Evolutionary conservation across 2,329 filamentous ascomycete species (phyloP), one percentile per base, ranked within the genome.

Genomic region (Calonectria crousiana): DNA sequence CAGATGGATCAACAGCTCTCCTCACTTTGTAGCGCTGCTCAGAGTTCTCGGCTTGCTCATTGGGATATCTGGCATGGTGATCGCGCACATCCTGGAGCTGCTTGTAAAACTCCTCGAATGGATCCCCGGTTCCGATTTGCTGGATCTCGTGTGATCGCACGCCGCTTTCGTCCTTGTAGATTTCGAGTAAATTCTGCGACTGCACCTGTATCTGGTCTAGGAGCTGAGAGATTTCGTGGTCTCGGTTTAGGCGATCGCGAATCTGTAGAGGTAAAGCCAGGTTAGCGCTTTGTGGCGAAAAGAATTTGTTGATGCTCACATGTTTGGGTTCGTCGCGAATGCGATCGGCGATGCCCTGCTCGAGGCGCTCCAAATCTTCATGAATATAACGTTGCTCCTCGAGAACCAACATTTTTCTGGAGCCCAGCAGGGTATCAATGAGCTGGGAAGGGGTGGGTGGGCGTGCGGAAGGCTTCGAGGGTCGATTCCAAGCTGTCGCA

Each of bases 361-460:
- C 97, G 74, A 99, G 91, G 77, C 97, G 93, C 89, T 99, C 97
- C 66, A 99, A 88, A 86, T 99, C 97, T 91, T 99, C 97, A 81
- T 98, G 96, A 80, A 98, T 92, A 82, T 95, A 95, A 80, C 97
- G 92, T 86, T 98, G 94, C 80, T 98, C 96, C 88, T 99, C 97
- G 77, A 98, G 87, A 79, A 98, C 88, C 92, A 98, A 88, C 95
- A 98, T 93, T 9, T 56, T 86, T 78, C 53, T 36, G 56, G 9
- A 14, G 11, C 30, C 44, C 9, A 13, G 6, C 18, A 41, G 26
- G 23, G 26, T 26, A 51, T 65, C 3, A n/a, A 9, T 44, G 23
- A 2, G 8, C n/a, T 23, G 14, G 13, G 18, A 34, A 28, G 30
- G 30, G n/a, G 14, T 16, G 16, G 13, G 20, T 38, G 14, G n/a